phyloP scores from a whole-genome alignment of 2,329 filamentous ascomycete species.

The Xylaria sp. region DNA sequence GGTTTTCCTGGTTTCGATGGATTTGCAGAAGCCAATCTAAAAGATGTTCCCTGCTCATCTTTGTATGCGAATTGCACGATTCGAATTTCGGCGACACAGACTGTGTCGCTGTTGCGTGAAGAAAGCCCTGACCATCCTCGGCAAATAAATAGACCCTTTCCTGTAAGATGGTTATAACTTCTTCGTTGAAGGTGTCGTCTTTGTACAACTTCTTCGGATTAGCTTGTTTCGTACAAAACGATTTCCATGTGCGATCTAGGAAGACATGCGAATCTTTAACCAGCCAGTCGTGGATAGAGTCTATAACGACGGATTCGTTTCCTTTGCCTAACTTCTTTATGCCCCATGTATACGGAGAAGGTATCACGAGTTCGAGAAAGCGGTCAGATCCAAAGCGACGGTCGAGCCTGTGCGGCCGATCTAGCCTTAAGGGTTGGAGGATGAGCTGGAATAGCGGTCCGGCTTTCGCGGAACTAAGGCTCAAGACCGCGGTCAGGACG shows the following conservation, averaged over 20 bases:
- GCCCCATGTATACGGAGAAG: slow-evolving; percentile 49
- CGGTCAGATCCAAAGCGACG: slow-evolving; percentile 68
- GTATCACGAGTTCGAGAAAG: slow-evolving; percentile 66
- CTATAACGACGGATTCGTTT: slow-evolving; percentile 9
- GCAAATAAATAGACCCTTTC: slow-evolving; percentile 66
- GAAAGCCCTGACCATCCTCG: slow-evolving; percentile 58
- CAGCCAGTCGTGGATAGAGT: slow-evolving; percentile 54
- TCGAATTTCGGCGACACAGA: slow-evolving; percentile 45
- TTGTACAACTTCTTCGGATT: slow-evolving; percentile 52
- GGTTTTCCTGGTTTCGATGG: slow-evolving; percentile 56
- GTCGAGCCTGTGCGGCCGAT: slow-evolving; percentile 61
- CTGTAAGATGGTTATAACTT: slow-evolving; percentile 48
- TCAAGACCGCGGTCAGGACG: slow-evolving; percentile 56
- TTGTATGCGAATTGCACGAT: slow-evolving; percentile 40
- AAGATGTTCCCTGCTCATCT: slow-evolving; percentile 53
- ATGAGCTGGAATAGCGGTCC: slow-evolving; percentile 58
- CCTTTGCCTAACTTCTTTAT: slow-evolving; percentile 48
- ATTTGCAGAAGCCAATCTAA: slow-evolving; percentile 64
- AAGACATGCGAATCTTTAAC: slow-evolving; percentile 53
- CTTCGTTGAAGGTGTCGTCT: slow-evolving; percentile 48
- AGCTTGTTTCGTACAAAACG: slow-evolving; percentile 57
- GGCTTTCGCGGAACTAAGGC: slow-evolving; percentile 48
- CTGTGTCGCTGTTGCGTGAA: slow-evolving; percentile 41
- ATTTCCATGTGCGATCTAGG: slow-evolving; percentile 58
- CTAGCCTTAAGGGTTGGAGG: slow-evolving; percentile 60